A percentile compares a stretch with the other conserved stretches of the same genome.
These are phyloP conservation scores for Candida ortonii DNA, from an alignment of 805 yeast genomes.

Conservation along the genomic window DNA sequence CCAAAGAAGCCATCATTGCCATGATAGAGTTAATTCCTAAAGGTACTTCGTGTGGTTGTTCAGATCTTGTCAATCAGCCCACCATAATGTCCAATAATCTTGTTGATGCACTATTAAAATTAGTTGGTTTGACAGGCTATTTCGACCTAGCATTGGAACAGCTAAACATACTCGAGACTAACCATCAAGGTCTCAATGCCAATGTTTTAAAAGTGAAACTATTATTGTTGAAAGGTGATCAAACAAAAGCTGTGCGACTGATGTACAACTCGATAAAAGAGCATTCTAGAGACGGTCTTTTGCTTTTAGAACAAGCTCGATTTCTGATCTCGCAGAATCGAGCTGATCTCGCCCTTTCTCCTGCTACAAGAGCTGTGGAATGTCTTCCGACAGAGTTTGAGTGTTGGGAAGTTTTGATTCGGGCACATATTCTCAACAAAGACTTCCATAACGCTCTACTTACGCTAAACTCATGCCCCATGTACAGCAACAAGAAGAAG, in stretches of 20 bases:
- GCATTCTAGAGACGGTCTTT: slow-evolving; percentile 54
- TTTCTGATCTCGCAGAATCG: slow-evolving; percentile 55
- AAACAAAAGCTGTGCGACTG: slow-evolving; percentile 44
- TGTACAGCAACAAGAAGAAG: slow-evolving; percentile 47
- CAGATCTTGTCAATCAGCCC: slow-evolving; percentile 32
- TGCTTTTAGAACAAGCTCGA: slow-evolving; percentile 60
- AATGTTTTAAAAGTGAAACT: slow-evolving; percentile 42
- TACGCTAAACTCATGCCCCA: slow-evolving; percentile 73
- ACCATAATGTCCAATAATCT: slow-evolving; percentile 46
- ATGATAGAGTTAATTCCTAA: slow-evolving; percentile 45
- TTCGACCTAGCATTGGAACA: slow-evolving; percentile 38
- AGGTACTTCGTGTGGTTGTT: slow-evolving; percentile 47
- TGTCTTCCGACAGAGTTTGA: slow-evolving; percentile 75
- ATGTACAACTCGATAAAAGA: slow-evolving; percentile 39
- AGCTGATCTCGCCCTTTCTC: slow-evolving; percentile 52
- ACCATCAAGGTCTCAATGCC: slow-evolving; percentile 19
- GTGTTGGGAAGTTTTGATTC: slow-evolving; percentile 65
- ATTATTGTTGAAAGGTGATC: slow-evolving; percentile 40
- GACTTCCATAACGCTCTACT: slow-evolving; percentile 60
- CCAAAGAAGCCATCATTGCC: slow-evolving; percentile 35
- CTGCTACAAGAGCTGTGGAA: slow-evolving; percentile 59
- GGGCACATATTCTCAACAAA: slow-evolving; percentile 53
- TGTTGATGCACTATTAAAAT: slow-evolving; percentile 47
- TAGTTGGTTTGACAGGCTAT: slow-evolving; percentile 39
- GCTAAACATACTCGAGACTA: slow-evolving; percentile 27